These are phyloP conservation scores for Dactylellina haptotyla DNA, from an alignment of 2,329 filamentous ascomycete species.

Conservation along the genomic window DNA sequence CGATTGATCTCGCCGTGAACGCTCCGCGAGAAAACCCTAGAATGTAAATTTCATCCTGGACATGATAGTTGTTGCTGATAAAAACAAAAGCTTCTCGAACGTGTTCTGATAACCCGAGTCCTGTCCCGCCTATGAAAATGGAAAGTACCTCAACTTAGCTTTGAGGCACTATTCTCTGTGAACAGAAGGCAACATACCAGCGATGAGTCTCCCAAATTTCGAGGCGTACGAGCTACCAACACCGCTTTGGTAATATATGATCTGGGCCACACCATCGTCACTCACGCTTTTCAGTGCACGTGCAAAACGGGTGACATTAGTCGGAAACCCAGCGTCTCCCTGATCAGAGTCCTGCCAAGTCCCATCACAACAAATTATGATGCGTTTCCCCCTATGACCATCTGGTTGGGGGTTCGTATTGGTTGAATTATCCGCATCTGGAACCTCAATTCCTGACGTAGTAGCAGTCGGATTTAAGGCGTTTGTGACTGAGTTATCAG, in stretches of 20 bases:
- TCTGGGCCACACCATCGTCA: constrained; percentile 67
- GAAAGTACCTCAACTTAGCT: neutral
- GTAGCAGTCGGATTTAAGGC: constrained; percentile 3
- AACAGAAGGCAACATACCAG: constrained; percentile 17
- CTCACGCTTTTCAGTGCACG: constrained; percentile 67
- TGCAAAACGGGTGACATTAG: constrained; percentile 71
- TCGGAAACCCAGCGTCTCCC: constrained; percentile 54
- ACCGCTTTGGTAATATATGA: constrained; percentile 72
- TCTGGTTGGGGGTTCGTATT: constrained; percentile 47
- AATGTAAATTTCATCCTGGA: constrained; percentile 69
- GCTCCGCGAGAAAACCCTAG: constrained; percentile 70
- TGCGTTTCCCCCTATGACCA: constrained; percentile 54
- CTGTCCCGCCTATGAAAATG: constrained; percentile 55
- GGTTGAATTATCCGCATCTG: constrained; percentile 48
- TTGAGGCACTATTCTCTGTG: neutral
- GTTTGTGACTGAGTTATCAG: neutral
- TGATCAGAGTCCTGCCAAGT: constrained; percentile 58
- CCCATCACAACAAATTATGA: constrained; percentile 58
- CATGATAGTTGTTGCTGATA: constrained; percentile 71
- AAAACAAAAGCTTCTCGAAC: constrained; percentile 73
- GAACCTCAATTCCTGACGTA: constrained; percentile 11
- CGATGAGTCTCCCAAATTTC: constrained; percentile 47
- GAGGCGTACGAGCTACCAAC: constrained; percentile 64
- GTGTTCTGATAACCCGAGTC: constrained; percentile 60
- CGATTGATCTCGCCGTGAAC: constrained; percentile 69